Evolutionary conservation across 768 basidiomycete genomes (phyloP), one percentile per base, ranked within the genome.

Genomic region (Naganishia onofrii): DNA sequence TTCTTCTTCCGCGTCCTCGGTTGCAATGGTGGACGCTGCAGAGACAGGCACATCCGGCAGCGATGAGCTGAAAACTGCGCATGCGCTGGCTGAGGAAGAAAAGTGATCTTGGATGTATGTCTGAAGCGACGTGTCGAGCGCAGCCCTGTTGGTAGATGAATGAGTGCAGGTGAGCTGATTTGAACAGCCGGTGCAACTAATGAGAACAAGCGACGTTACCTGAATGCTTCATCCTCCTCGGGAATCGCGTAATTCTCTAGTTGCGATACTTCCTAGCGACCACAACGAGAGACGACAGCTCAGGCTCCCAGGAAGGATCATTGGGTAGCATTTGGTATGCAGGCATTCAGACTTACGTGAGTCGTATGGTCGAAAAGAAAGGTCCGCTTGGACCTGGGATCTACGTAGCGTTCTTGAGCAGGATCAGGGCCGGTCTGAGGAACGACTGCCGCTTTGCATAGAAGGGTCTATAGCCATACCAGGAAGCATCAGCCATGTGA

Each of bases 301-400:
- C 34, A 68, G 32, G 54, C 60, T 68, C 55, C 72, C 66, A 28
- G 63, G 83, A 88, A 72, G 34, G n/a, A 23, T 31, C 26, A 12
- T 7, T n/a, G 48, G 12, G 21, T 38, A 10, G 56, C 60, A 66
- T 42, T 2, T 10, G 42, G 9, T n/a, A 31, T 55, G 26, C 34
- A 52, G n/a, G 23, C 26, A 53, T n/a, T n/a, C 4, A n/a, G n/a
- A 68, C 77, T 66, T 53, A 92, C 93, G 78, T 94, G 82, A 53
- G 85, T 87, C 68, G 95, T 78, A 79, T 96, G 93, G 80, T 98
- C 90, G 76, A 96, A 92, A 13, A 81, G 81, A 80, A 93, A 97
- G 52, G 85, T 89, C 56, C 84, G 87, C 78, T 88, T 88, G 28
- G 89, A 89, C 74, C 90, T 83, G 2, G 91, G 91, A 80, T 96